Conservation (phyloP, 441 rosid genomes). For the Jatropha podagrica region DNA sequence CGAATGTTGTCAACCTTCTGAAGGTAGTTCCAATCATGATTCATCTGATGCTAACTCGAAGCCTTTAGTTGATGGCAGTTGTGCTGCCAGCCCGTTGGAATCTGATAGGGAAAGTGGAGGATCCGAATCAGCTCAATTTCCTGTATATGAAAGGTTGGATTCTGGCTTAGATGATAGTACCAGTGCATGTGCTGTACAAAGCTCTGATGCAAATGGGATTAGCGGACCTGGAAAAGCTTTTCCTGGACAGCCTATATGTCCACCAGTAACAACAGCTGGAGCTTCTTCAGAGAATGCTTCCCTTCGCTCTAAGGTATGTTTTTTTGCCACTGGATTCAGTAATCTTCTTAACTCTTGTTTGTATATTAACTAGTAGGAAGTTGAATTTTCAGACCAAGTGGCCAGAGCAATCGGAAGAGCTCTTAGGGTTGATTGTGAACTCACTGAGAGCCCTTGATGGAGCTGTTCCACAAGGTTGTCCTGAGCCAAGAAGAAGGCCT, state of each 20-base stretch:
- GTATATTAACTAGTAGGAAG: conserved; percentile 25
- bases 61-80: conserved; percentile 55
- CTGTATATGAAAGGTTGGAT: conserved; percentile 68
- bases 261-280: conserved; percentile 66
- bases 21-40: conserved; percentile 62
- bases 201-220: conserved; percentile 60
- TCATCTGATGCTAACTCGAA: conserved; percentile 56
- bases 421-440: conserved; percentile 72
- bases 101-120: conserved; percentile 69
- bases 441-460: conserved; percentile 80
- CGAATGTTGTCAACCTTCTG: conserved; percentile 97
- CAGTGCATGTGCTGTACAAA: conserved; percentile 70
- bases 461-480: conserved; percentile 92
- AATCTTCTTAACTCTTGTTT: conserved; percentile 13
- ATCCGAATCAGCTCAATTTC: conserved; percentile 54
- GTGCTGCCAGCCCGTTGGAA: conserved; percentile 59
- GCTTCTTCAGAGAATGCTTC: conserved; percentile 57
- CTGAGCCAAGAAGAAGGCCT: conserved; percentile 93
- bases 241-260: conserved; percentile 55
- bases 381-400: conserved; percentile 76
- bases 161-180: conserved; percentile 63
- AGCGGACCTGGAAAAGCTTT: conserved; percentile 51
- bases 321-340: conserved; percentile 17
- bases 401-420: conserved; percentile 93
- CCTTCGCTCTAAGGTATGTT: conserved; percentile 74